A percentile compares a stretch with the other conserved stretches of the same genome.
These are phyloP conservation scores for Bassia scoparia DNA, from an alignment of 148 eudicot genomes.

Conservation along the genomic window DNA sequence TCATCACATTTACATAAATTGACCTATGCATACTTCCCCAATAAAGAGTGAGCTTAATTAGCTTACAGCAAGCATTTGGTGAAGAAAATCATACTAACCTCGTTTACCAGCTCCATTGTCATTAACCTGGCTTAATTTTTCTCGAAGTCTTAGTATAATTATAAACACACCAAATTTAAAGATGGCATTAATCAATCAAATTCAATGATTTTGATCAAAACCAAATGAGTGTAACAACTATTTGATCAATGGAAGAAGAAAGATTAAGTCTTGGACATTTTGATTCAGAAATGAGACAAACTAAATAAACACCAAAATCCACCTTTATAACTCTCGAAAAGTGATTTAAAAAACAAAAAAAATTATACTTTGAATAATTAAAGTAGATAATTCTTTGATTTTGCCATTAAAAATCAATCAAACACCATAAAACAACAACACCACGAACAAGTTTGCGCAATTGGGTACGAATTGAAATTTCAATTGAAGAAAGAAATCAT, in stretches of 20 bases:
- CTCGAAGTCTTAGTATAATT: background rate
- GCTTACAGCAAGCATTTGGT: background rate
- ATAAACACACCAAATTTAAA: background rate
- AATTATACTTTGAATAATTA: no score
- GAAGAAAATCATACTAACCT: slow-evolving; percentile 33
- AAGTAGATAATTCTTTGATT: no score
- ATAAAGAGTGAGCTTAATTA: background rate
- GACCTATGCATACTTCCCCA: background rate
- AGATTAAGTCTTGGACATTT: background rate
- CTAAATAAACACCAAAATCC: background rate
- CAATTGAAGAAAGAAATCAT: no score
- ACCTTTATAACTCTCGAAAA: background rate
- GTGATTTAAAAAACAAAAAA: no score
- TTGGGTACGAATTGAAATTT: no score
- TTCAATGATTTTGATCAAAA: background rate
- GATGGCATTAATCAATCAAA: background rate
- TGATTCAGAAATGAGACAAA: background rate
- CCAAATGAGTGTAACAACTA: background rate
- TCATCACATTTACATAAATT: no score
- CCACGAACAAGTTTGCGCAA: no score
- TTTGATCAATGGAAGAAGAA: background rate
- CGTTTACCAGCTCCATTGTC: slow-evolving; percentile 44
- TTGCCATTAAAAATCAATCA: no score
- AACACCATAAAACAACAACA: no score
- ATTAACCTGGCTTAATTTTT: background rate